Percentiles rank a stretch among this genome's conserved stretches.
Evolutionary conservation across 2,329 filamentous ascomycete genomes (phyloP).

Genomic region (Botrytis paeoniae): DNA sequence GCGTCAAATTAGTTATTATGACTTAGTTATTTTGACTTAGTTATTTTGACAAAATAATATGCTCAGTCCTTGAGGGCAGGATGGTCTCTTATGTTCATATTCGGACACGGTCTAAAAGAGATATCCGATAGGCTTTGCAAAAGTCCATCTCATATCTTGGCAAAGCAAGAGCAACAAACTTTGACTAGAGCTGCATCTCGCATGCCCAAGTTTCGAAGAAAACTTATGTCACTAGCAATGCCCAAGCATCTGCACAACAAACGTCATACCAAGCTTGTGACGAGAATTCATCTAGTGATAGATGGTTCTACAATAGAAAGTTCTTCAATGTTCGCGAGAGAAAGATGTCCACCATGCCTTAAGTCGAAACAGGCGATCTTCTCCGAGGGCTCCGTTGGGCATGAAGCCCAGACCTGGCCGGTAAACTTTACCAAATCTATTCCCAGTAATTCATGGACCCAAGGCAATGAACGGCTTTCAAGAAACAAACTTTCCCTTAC

Average conservation of each 20-base stretch:
- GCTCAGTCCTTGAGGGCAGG: not conserved
- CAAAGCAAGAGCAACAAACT: not conserved
- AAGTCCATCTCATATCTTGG: not conserved
- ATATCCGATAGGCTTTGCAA: not conserved
- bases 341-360: not conserved
- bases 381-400: not conserved
- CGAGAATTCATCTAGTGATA: not conserved
- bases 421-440: not conserved
- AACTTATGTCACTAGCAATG: not conserved
- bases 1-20: conserved; percentile 12
- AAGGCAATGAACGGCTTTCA: not conserved
- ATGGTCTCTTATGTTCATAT: conserved; percentile 11
- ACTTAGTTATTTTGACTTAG: not conserved
- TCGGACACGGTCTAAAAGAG: not conserved
- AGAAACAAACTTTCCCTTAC: conserved; percentile 1
- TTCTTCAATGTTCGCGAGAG: not conserved
- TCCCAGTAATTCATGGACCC: not conserved
- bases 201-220: not conserved
- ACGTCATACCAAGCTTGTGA: not conserved
- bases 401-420: not conserved
- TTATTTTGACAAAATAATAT: not conserved
- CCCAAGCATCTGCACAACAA: not conserved
- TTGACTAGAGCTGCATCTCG: not conserved
- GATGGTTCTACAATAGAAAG: not conserved
- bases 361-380: not conserved